Base-by-base conservation (phyloP, 2,329 filamentous ascomycete species). In the Pleurostoma richardsiae region DNA sequence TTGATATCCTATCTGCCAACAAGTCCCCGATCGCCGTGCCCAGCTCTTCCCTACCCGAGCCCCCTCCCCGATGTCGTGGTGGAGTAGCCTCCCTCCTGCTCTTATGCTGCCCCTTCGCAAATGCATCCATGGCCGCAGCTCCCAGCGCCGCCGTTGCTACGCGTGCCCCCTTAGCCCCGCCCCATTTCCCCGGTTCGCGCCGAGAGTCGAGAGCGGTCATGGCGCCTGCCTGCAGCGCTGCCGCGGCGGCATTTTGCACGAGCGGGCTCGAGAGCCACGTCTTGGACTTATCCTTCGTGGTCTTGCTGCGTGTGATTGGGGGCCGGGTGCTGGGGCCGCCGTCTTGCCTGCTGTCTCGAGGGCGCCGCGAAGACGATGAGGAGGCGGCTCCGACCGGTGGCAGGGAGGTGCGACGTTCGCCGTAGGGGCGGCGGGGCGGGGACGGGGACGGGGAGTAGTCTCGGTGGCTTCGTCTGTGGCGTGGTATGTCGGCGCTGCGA, bases 131-230 rank as follows among this genome's bases (percentile, higher is more conserved):
- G 3, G 54, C 58, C 6, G 51, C 56, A 10, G 56, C 58, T 1
- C 56, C 56, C 30, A 60, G 47, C 10, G 57, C 57, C 19, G 58
- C 58, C 29, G 51, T 52, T 3, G 56, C 52, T 5, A 60, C 54
- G 40, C 52, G 49, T 2, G 51, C 49, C 1, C 56, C 56, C 42
- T 58, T 59, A 10, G 50, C 47, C 4, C 53, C 53, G 10, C 48
- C 50, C 57, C 57, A 59, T 4, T 38, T 42, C 3, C 55, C 55
- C 4, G 53, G 55, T 44, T 54, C 44, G 29, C 52, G 50, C 29
- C 55, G 50, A 19, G 51, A 31, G 6, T 46, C 50, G 7, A 57
- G 39, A 3, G 56, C 57, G 7, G 58, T 54, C 7, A 53, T 40
- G 3, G 50, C 52, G 3, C 57, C 58, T 0, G 57, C 57, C 29